Evolutionary conservation across 2,329 filamentous ascomycete genomes (phyloP).

Genomic region (Talaromyces verruculosus): DNA sequence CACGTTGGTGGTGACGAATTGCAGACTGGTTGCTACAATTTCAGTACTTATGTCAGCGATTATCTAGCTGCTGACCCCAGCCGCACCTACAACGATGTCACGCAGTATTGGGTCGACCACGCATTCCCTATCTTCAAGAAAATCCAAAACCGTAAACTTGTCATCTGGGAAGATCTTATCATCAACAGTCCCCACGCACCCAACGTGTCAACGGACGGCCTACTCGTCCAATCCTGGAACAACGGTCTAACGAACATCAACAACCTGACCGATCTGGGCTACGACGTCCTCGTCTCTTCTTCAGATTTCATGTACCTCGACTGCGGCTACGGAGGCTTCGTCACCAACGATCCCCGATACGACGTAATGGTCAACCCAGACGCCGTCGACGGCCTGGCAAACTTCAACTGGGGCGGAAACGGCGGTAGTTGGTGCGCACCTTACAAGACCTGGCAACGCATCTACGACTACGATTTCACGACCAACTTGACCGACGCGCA

Average conservation of each 20-base stretch:
- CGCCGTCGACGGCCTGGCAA: constrained; percentile 37
- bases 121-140: constrained; percentile 53
- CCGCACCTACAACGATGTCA: constrained; percentile 53
- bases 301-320: constrained; percentile 59
- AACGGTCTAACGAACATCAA: constrained; percentile 53
- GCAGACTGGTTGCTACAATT: constrained; percentile 59
- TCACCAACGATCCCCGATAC: constrained; percentile 58
- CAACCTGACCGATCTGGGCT: constrained; percentile 52
- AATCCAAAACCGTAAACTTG: constrained; percentile 47
- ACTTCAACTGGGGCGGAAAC: constrained; percentile 56
- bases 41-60: constrained; percentile 50
- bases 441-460: constrained; percentile 62
- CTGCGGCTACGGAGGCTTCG: constrained; percentile 56
- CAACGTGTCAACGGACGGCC: constrained; percentile 51
- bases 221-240: constrained; percentile 57
- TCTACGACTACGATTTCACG: constrained; percentile 60
- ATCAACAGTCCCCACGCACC: constrained; percentile 48
- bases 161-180: constrained; percentile 60
- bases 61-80: constrained; percentile 55
- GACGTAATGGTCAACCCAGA: constrained; percentile 55
- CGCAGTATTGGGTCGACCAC: constrained; percentile 56
- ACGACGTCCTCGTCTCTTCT: constrained; percentile 58
- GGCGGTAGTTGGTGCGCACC: constrained; percentile 60
- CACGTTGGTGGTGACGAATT: constrained; percentile 59
- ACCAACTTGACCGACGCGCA: constrained; percentile 49